Evolutionary conservation across 495 filamentous ascomycete genomes (phyloP).

Genomic region (Penicillium tannophilum): DNA sequence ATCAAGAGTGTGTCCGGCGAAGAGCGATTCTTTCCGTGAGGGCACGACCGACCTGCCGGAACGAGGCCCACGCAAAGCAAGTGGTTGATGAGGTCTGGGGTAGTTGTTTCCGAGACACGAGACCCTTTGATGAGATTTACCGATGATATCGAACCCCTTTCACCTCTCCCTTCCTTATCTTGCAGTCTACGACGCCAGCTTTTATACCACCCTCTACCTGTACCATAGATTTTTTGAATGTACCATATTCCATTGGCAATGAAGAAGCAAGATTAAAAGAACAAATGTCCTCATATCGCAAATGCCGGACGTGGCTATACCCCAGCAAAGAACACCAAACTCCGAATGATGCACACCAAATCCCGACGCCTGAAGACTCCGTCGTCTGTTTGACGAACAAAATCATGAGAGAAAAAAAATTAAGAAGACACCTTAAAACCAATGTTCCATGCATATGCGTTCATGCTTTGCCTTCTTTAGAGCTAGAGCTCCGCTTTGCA

Average conservation of each 20-base stretch:
- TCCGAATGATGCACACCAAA: constrained; percentile 23
- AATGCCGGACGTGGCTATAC: constrained; percentile 20
- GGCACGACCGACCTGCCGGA: constrained; percentile 74
- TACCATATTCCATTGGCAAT: constrained; percentile 30
- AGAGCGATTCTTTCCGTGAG: constrained; percentile 76
- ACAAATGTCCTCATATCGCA: constrained; percentile 25
- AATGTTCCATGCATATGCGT: constrained; percentile 20
- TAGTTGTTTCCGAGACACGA: constrained; percentile 89
- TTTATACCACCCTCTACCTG: constrained; percentile 16
- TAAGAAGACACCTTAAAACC: constrained; percentile 24
- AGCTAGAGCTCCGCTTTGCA: constrained; percentile 49
- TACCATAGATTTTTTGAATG: constrained; percentile 29
- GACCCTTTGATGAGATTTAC: constrained; percentile 97
- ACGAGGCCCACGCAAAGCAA: constrained; percentile 82
- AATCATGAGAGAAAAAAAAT: constrained; percentile 17
- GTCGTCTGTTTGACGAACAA: background rate
- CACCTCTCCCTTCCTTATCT: constrained; percentile 1
- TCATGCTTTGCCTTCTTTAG: constrained; percentile 43
- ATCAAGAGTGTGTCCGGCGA: constrained; percentile 86
- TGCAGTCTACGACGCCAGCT: constrained; percentile 12
- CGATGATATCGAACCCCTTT: constrained; percentile 54
- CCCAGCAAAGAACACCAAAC: constrained; percentile 22
- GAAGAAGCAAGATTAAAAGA: constrained; percentile 21
- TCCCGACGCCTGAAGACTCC: constrained; percentile 13
- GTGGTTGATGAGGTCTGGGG: constrained; percentile 97